Evolutionary conservation across 768 basidiomycete genomes (phyloP).

Genomic region (Psilocybe azurescens): DNA sequence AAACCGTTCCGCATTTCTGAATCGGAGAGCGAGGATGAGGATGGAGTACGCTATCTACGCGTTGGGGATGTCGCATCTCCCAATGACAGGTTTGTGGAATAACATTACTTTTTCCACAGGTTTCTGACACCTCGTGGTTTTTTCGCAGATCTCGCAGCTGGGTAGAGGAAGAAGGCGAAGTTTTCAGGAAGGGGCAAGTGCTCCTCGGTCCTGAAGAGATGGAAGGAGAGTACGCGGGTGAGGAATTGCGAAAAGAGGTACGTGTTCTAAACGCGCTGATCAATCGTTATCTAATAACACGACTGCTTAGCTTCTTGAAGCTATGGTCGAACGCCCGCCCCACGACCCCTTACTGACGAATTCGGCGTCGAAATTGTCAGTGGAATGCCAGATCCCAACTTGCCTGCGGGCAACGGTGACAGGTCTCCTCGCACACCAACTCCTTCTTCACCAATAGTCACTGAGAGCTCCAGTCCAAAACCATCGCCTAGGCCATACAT

Average conservation of each 20-base stretch:
- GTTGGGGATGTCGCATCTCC: constrained; percentile 39
- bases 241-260: constrained; percentile 85
- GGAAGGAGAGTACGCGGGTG: constrained; percentile 88
- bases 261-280: constrained; percentile 20
- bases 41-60: constrained; percentile 32
- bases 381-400: constrained; percentile 18
- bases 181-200: constrained; percentile 89
- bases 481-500: constrained; percentile 64
- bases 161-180: constrained; percentile 96
- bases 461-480: constrained; percentile 36
- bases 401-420: constrained; percentile 8
- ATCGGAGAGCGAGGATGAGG: constrained; percentile 59
- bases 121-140: constrained; percentile 1
- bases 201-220: constrained; percentile 85
- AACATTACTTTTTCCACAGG: neutral
- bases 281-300: neutral
- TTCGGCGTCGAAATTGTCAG: constrained; percentile 48
- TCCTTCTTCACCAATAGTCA: constrained; percentile 33
- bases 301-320: constrained; percentile 71
- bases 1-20: constrained; percentile 49
- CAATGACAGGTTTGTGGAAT: constrained; percentile 53
- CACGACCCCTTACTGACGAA: constrained; percentile 71
- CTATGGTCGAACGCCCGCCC: constrained; percentile 88
- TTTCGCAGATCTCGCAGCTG: constrained; percentile 68
- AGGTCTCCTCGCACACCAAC: constrained; percentile 21